These are phyloP conservation scores for Zasmidium citrigriseum DNA, from an alignment of 2,329 filamentous ascomycete genomes.

Conservation along the genomic window DNA sequence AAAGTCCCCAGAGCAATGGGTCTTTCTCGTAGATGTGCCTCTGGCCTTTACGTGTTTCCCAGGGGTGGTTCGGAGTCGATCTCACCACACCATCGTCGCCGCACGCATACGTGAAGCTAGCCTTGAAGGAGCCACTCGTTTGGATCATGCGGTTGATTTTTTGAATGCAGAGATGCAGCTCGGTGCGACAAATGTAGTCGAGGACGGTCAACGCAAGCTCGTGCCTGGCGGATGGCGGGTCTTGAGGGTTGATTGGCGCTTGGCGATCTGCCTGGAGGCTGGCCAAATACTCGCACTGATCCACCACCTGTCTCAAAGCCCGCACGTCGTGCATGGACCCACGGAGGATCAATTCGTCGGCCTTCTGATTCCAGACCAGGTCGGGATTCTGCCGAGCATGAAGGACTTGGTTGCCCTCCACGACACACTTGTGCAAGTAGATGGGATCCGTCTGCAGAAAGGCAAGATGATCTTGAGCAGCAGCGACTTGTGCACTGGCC, in stretches of 20 bases:
- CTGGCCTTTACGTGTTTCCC: not conserved
- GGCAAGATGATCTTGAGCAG: not conserved
- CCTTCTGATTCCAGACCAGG: not conserved
- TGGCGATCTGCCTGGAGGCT: no score
- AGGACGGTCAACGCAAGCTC: no score
- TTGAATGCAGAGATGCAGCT: no score
- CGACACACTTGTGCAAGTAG: not conserved
- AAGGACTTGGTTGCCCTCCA: not conserved
- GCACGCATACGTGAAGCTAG: not conserved
- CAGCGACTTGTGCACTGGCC: not conserved
- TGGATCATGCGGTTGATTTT: no score
- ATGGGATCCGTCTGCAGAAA: constrained; percentile 4
- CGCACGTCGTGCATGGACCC: no score
- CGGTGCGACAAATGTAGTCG: no score
- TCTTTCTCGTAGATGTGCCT: not conserved
- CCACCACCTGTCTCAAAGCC: no score
- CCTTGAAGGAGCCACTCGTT: no score
- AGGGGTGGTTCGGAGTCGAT: not conserved
- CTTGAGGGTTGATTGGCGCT: no score
- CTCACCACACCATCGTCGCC: not conserved
- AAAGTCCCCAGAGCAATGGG: not conserved
- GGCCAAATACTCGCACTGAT: no score
- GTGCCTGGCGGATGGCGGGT: no score
- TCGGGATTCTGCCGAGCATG: not conserved
- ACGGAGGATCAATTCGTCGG: no score